phyloP scores from a whole-genome alignment of 176 grass and related monocot species.

The Oryza brachyantha region DNA sequence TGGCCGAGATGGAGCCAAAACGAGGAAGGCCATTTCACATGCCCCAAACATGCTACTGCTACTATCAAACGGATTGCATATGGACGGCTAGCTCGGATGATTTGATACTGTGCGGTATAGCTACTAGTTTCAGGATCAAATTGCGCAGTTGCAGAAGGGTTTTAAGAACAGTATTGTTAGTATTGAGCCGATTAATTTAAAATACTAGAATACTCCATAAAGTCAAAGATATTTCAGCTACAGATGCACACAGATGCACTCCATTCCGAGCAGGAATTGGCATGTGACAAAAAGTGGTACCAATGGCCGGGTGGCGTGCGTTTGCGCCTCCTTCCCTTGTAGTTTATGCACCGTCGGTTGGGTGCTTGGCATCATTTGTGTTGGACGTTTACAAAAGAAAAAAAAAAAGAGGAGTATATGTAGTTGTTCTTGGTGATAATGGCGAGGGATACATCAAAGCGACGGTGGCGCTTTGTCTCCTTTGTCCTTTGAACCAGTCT shows the following conservation, averaged over 20 bases:
- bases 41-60: not conserved
- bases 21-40: not conserved
- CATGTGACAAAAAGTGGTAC: slow-evolving; percentile 17
- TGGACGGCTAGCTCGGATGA: not conserved
- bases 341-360: slow-evolving; percentile 14
- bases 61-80: too few species aligned
- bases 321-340: not conserved
- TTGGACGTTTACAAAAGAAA: not conserved
- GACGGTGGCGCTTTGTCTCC: not conserved
- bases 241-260: not conserved
- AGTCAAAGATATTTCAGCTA: not conserved
- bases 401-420: not conserved
- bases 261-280: not conserved
- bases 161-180: too few species aligned
- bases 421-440: not conserved
- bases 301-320: not conserved
- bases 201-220: not conserved
- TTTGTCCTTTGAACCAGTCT: slow-evolving; percentile 18
- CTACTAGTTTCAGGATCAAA: too few species aligned
- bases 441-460: not conserved
- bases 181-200: not conserved
- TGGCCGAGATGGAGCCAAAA: not conserved
- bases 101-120: too few species aligned
- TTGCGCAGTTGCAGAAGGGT: too few species aligned
- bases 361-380: slow-evolving; percentile 32